Conservation (phyloP, 2,329 filamentous ascomycete species). For the Exophiala oligosperma region DNA sequence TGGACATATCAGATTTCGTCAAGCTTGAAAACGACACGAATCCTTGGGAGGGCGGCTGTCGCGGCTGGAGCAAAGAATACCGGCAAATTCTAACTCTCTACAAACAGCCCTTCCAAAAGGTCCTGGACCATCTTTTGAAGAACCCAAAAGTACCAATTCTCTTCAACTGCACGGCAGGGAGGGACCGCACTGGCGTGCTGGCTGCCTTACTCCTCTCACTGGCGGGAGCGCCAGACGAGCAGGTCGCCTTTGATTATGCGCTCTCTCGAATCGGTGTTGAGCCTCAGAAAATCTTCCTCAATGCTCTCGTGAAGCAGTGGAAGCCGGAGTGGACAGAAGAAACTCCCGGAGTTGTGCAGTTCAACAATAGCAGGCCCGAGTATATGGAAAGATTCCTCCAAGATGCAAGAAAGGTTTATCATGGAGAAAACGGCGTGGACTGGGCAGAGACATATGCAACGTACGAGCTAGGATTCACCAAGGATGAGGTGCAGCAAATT, state of each 20-base stretch:
- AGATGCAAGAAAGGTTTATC: neutral
- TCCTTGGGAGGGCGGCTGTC: neutral
- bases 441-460: neutral
- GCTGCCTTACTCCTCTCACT: slow-evolving; percentile 65
- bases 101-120: slow-evolving; percentile 55
- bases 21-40: neutral
- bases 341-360: neutral
- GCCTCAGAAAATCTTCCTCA: neutral
- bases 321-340: slow-evolving; percentile 5
- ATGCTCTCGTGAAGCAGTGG: neutral
- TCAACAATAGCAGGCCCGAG: slow-evolving; percentile 1
- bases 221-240: slow-evolving; percentile 58
- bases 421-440: neutral
- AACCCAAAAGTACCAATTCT: slow-evolving; percentile 52
- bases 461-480: neutral
- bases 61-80: slow-evolving; percentile 48
- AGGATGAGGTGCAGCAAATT: neutral
- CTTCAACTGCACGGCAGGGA: slow-evolving; percentile 73
- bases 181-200: slow-evolving; percentile 72
- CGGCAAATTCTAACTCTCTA: slow-evolving; percentile 65
- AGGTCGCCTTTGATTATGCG: slow-evolving; percentile 65
- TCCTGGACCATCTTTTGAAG: slow-evolving; percentile 59
- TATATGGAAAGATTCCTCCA: slow-evolving; percentile 5
- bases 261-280: slow-evolving; percentile 63
- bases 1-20: neutral